Percentiles rank a stretch among this genome's conserved stretches.
phyloP scores from a whole-genome alignment of 495 filamentous ascomycete genomes.

The Bacidia gigantensis region DNA sequence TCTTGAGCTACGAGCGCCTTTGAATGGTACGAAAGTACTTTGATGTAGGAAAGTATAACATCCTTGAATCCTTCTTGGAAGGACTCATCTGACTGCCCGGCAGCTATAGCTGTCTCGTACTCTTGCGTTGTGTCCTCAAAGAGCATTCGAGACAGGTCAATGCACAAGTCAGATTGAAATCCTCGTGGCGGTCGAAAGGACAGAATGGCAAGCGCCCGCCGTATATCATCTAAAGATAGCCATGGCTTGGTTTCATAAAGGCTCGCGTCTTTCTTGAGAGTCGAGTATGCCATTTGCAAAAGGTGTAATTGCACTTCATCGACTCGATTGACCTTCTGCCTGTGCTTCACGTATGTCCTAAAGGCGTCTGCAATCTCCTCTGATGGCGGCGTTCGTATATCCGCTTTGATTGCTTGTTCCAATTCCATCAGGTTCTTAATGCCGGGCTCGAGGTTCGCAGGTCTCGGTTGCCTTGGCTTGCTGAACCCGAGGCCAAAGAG shows the following conservation, averaged over 20 bases:
- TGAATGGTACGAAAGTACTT: constrained; percentile 43
- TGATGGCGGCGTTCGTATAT: constrained; percentile 41
- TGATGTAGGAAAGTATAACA: constrained; percentile 38
- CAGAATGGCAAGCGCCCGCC: constrained; percentile 27
- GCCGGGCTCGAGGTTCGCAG: constrained; percentile 45
- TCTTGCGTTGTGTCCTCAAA: not conserved
- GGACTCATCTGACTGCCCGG: not conserved
- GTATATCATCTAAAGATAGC: constrained; percentile 38
- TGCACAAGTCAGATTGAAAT: not conserved
- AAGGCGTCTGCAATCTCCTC: constrained; percentile 50
- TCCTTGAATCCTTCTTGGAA: constrained; percentile 5
- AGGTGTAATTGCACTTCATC: constrained; percentile 53
- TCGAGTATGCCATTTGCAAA: constrained; percentile 40
- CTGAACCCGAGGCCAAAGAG: constrained; percentile 48
- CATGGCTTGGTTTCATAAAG: constrained; percentile 26
- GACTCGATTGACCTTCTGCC: constrained; percentile 28
- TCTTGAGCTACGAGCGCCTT: constrained; percentile 44
- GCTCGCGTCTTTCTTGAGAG: constrained; percentile 34
- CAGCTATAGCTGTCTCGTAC: not conserved
- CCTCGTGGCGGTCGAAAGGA: constrained; percentile 6
- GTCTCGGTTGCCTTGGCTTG: constrained; percentile 36
- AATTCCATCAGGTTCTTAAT: constrained; percentile 42
- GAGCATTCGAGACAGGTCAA: not conserved
- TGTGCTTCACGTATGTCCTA: constrained; percentile 48
- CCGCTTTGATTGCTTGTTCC: constrained; percentile 28